phyloP scores from a whole-genome alignment of 176 grass and related monocot species.

The Aegilops speltoides region DNA sequence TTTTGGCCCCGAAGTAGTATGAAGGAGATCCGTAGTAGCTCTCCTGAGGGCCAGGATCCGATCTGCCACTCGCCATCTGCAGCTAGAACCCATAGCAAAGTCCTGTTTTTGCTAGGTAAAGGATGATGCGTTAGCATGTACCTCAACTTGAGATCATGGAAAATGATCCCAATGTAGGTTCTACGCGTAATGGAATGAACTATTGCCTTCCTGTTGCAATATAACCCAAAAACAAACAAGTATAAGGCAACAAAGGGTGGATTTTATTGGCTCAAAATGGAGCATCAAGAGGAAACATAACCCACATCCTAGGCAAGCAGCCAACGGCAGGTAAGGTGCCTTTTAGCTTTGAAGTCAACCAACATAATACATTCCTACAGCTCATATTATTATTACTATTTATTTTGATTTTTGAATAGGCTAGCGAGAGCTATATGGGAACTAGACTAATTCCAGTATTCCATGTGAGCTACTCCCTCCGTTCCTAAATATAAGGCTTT shows the following conservation, averaged over 20 bases:
- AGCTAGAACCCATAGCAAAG: slow-evolving; percentile 28
- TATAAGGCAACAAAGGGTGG: not conserved
- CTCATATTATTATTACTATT: too few relatives aligned
- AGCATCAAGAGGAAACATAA: too few relatives aligned
- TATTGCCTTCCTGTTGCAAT: slow-evolving; percentile 48
- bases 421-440: too few relatives aligned
- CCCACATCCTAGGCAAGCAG: too few relatives aligned
- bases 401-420: too few relatives aligned
- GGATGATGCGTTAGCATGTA: not conserved
- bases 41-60: slow-evolving; percentile 9
- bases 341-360: too few relatives aligned
- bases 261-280: too few relatives aligned
- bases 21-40: slow-evolving; percentile 22
- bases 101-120: not conserved
- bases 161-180: slow-evolving; percentile 42
- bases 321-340: too few relatives aligned
- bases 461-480: too few relatives aligned
- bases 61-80: slow-evolving; percentile 39
- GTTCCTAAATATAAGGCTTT: too few relatives aligned
- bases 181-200: slow-evolving; percentile 33
- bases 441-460: too few relatives aligned
- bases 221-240: slow-evolving; percentile 21
- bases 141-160: slow-evolving; percentile 51
- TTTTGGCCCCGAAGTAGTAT: slow-evolving; percentile 7
- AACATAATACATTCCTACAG: too few relatives aligned